Base-by-base conservation (phyloP, 352 stramenopile species). In the Phytophthora tubulina region DNA sequence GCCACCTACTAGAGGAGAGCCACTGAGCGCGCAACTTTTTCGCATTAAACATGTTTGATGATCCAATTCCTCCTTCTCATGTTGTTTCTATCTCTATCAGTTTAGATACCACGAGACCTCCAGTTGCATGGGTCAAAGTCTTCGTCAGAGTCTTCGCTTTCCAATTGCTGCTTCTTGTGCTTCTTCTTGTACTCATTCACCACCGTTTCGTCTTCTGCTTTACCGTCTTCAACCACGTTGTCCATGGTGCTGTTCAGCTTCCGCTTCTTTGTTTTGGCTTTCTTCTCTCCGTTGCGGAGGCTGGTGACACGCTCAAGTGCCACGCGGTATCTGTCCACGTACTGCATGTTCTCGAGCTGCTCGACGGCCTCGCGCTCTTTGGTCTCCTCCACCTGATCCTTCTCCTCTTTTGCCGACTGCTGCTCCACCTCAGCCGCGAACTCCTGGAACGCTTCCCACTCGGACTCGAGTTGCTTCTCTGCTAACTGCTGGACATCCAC, bases 341-440 rank as follows among this genome's bases (percentile, higher is more conserved):
- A 92, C 58, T 84, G 53, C 85, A 92, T 90, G 51, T 91, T 84
- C 49, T 92, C 81, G 30, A 92, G 78, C 48, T 84, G 67, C 62
- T 90, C 75, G 14, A 82, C 78, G 0, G 73, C 84, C 17, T 88
- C 84, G 9, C 73, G 75, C 45, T 83, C 79, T 45, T 84, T 76
- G 5, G 31, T 53, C 35, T 88, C 85, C 31, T 88, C 70, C 14
- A 75, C 46, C 48, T 84, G 54, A 17, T 72, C 46, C 36, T 77
- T 46, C 35, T 76, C 53, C 41, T 88, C 74, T 15, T 82, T 66
- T 4, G 15, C 56, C 0, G 80, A 75, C 48, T 84, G 70, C 42
- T 85, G 52, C 68, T 92, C 85, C 31, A 92, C 78, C 27, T 86
- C 69, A 0, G 80, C 79, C 11, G 85, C 79, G 32, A 92, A 92